phyloP scores from a whole-genome alignment of 257 asterid species.

The Gentiana dahurica region DNA sequence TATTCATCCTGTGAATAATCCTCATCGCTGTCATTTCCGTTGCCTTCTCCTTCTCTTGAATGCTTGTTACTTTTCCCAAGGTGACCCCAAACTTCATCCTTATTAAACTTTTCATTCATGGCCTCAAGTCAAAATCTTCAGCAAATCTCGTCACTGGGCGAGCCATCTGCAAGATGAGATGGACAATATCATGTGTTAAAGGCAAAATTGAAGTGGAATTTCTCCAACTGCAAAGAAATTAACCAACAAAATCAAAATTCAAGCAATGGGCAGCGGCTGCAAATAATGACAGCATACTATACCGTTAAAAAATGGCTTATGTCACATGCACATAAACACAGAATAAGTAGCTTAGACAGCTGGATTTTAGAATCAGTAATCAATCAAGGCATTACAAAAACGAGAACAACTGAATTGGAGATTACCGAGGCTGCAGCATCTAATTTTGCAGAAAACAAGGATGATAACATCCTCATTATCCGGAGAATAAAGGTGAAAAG shows the following conservation, averaged over 20 bases:
- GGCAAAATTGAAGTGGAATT: not conserved
- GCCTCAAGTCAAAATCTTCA: slow-evolving; percentile 94
- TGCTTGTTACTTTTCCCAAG: slow-evolving; percentile 65
- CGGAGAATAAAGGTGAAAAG: too few species aligned
- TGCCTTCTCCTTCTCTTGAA: slow-evolving; percentile 36
- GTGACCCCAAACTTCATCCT: slow-evolving; percentile 98
- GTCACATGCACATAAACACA: not conserved
- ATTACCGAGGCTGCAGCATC: not conserved
- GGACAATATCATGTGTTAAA: not conserved
- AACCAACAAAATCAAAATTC: not conserved
- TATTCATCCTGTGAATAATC: slow-evolving; percentile 41
- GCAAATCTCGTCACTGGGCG: slow-evolving; percentile 62
- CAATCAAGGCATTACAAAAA: not conserved
- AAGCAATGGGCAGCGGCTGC: too few species aligned
- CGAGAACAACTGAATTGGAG: not conserved
- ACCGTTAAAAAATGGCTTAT: too few species aligned
- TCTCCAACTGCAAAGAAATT: not conserved
- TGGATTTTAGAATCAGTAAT: not conserved
- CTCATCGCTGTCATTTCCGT: slow-evolving; percentile 48
- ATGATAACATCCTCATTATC: too few species aligned
- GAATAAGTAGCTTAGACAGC: not conserved
- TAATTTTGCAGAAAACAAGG: too few species aligned
- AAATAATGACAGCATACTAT: too few species aligned
- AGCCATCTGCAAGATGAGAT: slow-evolving; percentile 35
- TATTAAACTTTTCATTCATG: slow-evolving; percentile 95